Conservation (phyloP, 805 yeast genomes). For the Cyberlindnera saturnus region DNA sequence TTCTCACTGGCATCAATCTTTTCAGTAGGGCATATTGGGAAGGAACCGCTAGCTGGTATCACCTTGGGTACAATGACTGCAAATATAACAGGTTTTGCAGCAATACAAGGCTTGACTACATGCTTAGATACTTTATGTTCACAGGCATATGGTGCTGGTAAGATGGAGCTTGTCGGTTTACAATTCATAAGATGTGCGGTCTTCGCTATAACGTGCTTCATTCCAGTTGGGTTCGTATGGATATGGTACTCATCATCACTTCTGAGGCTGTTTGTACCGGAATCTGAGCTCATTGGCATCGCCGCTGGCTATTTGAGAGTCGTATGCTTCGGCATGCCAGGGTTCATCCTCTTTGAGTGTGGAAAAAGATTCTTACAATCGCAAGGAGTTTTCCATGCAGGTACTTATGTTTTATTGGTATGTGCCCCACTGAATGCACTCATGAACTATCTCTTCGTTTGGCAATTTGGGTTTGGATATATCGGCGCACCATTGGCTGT, state of each 20-base stretch:
- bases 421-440: conserved; percentile 69
- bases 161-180: conserved; percentile 61
- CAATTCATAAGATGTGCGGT: conserved; percentile 65
- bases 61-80: conserved; percentile 83
- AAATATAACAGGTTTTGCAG: conserved; percentile 65
- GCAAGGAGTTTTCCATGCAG: conserved; percentile 81
- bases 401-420: conserved; percentile 58
- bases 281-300: conserved; percentile 15
- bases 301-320: conserved; percentile 53
- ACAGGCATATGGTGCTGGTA: conserved; percentile 82
- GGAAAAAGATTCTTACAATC: conserved; percentile 83
- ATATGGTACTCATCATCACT: conserved; percentile 12
- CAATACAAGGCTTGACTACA: conserved; percentile 78
- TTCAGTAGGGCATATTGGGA: conserved; percentile 74
- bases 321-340: conserved; percentile 68
- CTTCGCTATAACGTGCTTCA: conserved; percentile 22
- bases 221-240: conserved; percentile 22
- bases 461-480: conserved; percentile 75
- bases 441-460: conserved; percentile 66
- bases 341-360: conserved; percentile 69
- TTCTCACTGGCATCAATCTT: conserved; percentile 23
- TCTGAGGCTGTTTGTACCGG: conserved; percentile 18
- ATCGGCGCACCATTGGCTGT: conserved; percentile 80
- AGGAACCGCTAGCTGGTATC: conserved; percentile 74
- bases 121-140: conserved; percentile 80